Base-by-base conservation (phyloP, 1,284 basidiomycete genomes). In the Cutaneotrichosporon mucoides region DNA sequence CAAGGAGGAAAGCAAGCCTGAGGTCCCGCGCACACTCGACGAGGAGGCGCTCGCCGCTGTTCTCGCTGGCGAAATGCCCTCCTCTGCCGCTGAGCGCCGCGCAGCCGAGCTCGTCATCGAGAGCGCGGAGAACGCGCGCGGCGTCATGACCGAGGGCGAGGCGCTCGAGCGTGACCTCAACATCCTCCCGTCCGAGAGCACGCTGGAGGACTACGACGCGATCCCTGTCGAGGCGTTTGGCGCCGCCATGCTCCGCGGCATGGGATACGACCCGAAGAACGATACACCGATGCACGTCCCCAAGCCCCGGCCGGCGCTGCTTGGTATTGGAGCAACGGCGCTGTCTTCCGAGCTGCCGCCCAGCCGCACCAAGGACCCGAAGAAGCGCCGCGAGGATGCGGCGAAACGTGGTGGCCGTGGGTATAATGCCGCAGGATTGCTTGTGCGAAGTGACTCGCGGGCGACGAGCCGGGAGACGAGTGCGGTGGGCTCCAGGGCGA, bases 191-290 rank as follows among this genome's bases (percentile, higher is more conserved):
- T 10, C 49, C 2, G 66, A 77, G 65, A 85, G 92, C 0, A 86
- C 88, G 0, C 78, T 92, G 9, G 87, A 90, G 0, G 95, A 95
- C 77, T 99, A 99, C 73, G 85, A 85, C 36, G 88, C 91, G 3
- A 85, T 97, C 0, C 95, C 95, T 0, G 87, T 99, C 16, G 87
- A 89, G 7, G 89, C 92, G 57, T 99, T 99, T 68, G 95, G 96
- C 10, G 87, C 89, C 5, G 95, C 95, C 5, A 84, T 99, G 70
- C 82, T 97, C 6, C 85, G 94, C 46, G 95, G 95, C 0, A 98
- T 99, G 95, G 95, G 94, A 4, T 97, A 93, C 92, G 69, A 73
- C 56, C 72, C 75, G 4, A 56, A 64, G 9, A 88, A 88, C 60
- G 88, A 91, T 53, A 84, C 86, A 13, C 82, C 85, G 15, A 84